Evolutionary conservation across 2,329 filamentous ascomycete species (phyloP), one percentile per base, ranked within the genome.

Genomic region (Paraconiothyrium sp.): DNA sequence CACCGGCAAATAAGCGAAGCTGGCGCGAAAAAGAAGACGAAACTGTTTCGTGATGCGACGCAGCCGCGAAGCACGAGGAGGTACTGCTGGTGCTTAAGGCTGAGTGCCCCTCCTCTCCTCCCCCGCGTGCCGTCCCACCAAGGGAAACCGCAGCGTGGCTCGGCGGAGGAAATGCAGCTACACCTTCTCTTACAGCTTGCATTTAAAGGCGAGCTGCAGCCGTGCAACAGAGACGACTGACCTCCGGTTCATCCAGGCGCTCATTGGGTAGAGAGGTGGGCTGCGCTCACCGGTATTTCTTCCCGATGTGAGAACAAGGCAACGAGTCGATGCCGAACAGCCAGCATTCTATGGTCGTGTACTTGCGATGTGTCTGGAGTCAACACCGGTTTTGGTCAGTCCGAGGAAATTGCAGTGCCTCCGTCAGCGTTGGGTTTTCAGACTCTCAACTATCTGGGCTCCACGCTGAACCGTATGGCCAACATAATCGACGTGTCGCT

Each of bases 1-100:
- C 32, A 56, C 54, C 41, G 54, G 54, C 54, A 32, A 35, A 14
- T 47, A 47, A 56, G 54, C 54, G 43, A 47, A 32, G 34, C 30
- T 37, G 46, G 30, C 32, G 43, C 30, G 14, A 24, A 37, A 46
- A 27, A 6, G 10, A 16, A 37, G 13, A n/a, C 10, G 16, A 44
- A n/a, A 43, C 20, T 16, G 39, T 14, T 24, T 46, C 20, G 35
- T 13, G 35, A 55, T 35, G 52, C 37, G 52, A 20, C 11, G 43
- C 41, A 44, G 39, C 16, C 20, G 39, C 3, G 6, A 11, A 44
- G 43, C 3, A 50, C 27, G 34, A 11, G 47, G 54, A 32, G 14
- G 49, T 30, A 14, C 35, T 32, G 37, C 9, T 20, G 39, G 11
- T 46, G 51, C 13, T 47, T 41, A 47, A 35, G 32, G 37, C 22